Percentiles rank a stretch among this genome's conserved stretches.
Conservation (phyloP, 371 early-diverging fungal genomes). For the Lichtheimia hyalospora region DNA sequence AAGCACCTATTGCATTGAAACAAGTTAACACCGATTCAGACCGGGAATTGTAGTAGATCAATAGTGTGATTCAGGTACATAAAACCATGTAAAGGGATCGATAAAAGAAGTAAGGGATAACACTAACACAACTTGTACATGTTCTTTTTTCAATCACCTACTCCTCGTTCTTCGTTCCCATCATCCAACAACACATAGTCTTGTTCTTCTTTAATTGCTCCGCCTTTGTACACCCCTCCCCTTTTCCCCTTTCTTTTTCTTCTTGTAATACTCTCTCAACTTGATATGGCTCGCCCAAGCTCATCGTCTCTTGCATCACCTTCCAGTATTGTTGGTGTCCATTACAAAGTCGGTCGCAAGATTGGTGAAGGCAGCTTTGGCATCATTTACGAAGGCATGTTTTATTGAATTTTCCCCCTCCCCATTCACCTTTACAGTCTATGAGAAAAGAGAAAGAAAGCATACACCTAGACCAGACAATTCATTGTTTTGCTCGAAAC, state of each 20-base stretch:
- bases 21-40: too few relatives aligned
- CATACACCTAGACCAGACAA: not conserved
- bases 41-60: too few relatives aligned
- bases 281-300: constrained; percentile 14
- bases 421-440: not conserved
- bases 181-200: too few relatives aligned
- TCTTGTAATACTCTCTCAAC: not conserved
- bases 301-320: constrained; percentile 18
- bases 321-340: constrained; percentile 78
- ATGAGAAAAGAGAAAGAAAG: not conserved
- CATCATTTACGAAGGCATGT: constrained; percentile 89
- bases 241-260: not conserved
- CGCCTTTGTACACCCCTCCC: constrained; percentile 1
- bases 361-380: constrained; percentile 96
- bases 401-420: not conserved
- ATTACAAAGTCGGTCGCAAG: constrained; percentile 88
- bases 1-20: too few relatives aligned
- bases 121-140: too few relatives aligned
- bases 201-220: constrained; percentile 4
- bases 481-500: not conserved
- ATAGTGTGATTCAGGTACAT: too few relatives aligned
- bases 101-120: too few relatives aligned
- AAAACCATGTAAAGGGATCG: too few relatives aligned
- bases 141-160: too few relatives aligned
- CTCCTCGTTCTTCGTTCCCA: too few relatives aligned